phyloP scores from a whole-genome alignment of 805 yeast genomes.

The Hanseniaspora valbyensis region DNA sequence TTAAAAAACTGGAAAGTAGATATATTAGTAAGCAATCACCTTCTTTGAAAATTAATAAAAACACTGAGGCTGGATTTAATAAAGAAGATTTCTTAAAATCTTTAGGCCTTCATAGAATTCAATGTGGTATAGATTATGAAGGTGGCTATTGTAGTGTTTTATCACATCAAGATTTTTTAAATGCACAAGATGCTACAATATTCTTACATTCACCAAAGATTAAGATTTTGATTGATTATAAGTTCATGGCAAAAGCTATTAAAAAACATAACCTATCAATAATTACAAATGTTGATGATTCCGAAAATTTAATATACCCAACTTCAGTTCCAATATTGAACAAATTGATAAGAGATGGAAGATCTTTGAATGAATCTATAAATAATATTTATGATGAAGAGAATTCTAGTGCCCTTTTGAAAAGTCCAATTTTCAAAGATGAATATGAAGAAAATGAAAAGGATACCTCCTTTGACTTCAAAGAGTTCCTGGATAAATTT shows the following conservation, averaged over 20 bases:
- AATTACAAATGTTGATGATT: slow-evolving; percentile 33
- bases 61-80: not conserved
- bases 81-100: not conserved
- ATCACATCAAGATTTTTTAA: slow-evolving; percentile 32
- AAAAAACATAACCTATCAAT: slow-evolving; percentile 25
- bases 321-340: slow-evolving; percentile 65
- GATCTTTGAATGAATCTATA: not conserved
- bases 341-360: slow-evolving; percentile 4
- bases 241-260: slow-evolving; percentile 15
- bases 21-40: slow-evolving; percentile 1
- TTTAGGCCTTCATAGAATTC: slow-evolving; percentile 31
- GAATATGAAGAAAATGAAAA: slow-evolving; percentile 16
- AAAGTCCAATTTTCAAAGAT: slow-evolving; percentile 18
- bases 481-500: slow-evolving; percentile 40
- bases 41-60: not conserved
- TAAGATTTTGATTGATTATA: slow-evolving; percentile 44
- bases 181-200: slow-evolving; percentile 39
- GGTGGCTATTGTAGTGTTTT: slow-evolving; percentile 50
- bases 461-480: slow-evolving; percentile 29
- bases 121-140: slow-evolving; percentile 47
- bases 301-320: slow-evolving; percentile 60
- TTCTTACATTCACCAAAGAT: slow-evolving; percentile 69
- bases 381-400: slow-evolving; percentile 36
- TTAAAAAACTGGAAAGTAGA: slow-evolving; percentile 10
- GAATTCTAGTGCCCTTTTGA: slow-evolving; percentile 40